Evolutionary conservation across 768 basidiomycete genomes (phyloP).

Genomic region (Suillus tomentosus): DNA sequence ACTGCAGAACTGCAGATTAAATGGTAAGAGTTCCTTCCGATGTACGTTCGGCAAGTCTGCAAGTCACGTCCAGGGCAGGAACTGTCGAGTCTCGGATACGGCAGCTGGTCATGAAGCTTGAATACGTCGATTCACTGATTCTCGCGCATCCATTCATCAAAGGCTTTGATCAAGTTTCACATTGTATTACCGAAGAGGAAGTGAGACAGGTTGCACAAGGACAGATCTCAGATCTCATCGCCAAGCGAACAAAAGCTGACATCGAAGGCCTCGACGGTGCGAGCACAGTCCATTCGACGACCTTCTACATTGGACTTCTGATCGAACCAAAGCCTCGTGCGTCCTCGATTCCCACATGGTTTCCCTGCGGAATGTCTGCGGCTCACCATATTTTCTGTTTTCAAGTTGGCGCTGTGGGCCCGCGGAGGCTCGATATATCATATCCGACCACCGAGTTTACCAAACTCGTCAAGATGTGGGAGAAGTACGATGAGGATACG

Average conservation of each 20-base stretch:
- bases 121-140: conserved; percentile 89
- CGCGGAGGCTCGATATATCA: conserved; percentile 90
- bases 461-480: conserved; percentile 93
- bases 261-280: conserved; percentile 75
- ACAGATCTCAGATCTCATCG: conserved; percentile 72
- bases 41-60: conserved; percentile 14
- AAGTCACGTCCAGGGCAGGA: conserved; percentile 60
- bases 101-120: conserved; percentile 96
- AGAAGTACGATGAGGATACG: conserved; percentile 84
- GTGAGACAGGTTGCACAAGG: conserved; percentile 87
- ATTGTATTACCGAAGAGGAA: conserved; percentile 87
- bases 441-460: conserved; percentile 96
- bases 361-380: conserved; percentile 21
- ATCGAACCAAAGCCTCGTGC: conserved; percentile 91
- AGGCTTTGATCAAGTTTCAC: conserved; percentile 85
- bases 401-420: conserved; percentile 73
- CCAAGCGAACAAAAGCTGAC: conserved; percentile 76
- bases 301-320: conserved; percentile 93
- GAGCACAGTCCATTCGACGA: conserved; percentile 89
- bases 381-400: conserved; percentile 13
- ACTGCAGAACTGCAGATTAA: conserved; percentile 85
- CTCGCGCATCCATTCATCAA: conserved; percentile 95
- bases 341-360: conserved; percentile 30
- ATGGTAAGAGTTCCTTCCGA: conserved; percentile 59
- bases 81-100: conserved; percentile 98